Base-by-base conservation (phyloP, 768 basidiomycete genomes). In the Daedaleopsis sinensis region DNA sequence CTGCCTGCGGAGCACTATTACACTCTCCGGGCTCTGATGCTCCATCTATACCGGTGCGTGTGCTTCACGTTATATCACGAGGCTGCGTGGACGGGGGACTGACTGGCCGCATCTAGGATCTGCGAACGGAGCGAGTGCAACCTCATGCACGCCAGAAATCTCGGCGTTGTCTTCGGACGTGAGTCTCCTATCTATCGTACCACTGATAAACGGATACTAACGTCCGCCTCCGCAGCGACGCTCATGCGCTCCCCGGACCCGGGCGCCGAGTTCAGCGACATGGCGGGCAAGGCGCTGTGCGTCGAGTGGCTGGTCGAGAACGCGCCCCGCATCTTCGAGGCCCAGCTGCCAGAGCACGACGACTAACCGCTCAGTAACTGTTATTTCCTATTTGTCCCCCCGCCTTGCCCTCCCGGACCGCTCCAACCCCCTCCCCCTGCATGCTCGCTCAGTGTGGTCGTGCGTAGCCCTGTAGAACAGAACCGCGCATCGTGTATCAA, bases 131-230 rank as follows among this genome's bases (percentile, higher is more conserved):
- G 83, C 57, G 85, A 89, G 44, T 80, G 77, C 51, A 99, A 99
- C 75, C 80, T 94, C 55, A 99, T 99, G 97, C 93, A 87, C 52
- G 90, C 94, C 3, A 84, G 95, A 64, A 99, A 98, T 70, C 78
- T 99, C 21, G 97, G 97, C 7, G 95, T 98, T 35, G 96, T 99
- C 44, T 98, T 98, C 75, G 97, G 97, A 67, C 97, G 96, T 98
- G 74, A 77, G 96, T 87, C 15, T 10, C 7, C 16, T 35, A 23
- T 37, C 16, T 35, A 23, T 37, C 18, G 13, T 9, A 3, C 19
- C 37, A 1, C 4, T 36, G 32, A 2, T 16, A 32, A 42, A 5
- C 35, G 0, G 19, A n/a, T 55, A 12, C 39, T 57, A 8, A 42
- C 42, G 13, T 4, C 27, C 27, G 48, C n/a, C 67, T 54, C 8